Evolutionary conservation across 805 yeast species (phyloP).

Genomic region (Metschnikowia vanudenii): DNA sequence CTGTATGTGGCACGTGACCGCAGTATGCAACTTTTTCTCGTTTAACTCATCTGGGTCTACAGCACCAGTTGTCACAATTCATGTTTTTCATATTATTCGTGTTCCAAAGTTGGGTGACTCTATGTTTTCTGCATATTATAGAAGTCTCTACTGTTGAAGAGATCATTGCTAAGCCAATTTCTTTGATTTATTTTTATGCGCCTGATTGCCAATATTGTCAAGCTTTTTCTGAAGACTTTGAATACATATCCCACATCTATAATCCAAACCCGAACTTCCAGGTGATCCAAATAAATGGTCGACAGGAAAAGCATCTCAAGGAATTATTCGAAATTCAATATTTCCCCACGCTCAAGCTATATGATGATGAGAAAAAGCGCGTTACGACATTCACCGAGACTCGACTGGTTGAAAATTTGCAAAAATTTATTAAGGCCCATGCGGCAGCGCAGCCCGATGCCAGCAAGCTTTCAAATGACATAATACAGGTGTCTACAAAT

Average conservation of each 20-base stretch:
- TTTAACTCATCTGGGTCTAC: background rate
- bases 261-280: conserved; percentile 31
- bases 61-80: background rate
- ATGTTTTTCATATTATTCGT: background rate
- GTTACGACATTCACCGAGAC: conserved; percentile 36
- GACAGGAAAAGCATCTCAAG: conserved; percentile 31
- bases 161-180: conserved; percentile 17
- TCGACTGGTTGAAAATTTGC: conserved; percentile 15
- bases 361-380: conserved; percentile 41
- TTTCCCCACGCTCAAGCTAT: conserved; percentile 51
- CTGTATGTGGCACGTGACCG: background rate
- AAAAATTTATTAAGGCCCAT: conserved; percentile 11
- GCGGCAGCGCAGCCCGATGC: conserved; percentile 9
- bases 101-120: background rate
- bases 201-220: conserved; percentile 36
- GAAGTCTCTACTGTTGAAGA: conserved; percentile 11
- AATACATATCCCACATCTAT: conserved; percentile 43
- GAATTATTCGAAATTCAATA: conserved; percentile 39
- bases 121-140: conserved; percentile 7
- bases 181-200: conserved; percentile 49
- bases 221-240: conserved; percentile 33
- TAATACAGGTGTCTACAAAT: background rate
- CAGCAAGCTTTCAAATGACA: background rate
- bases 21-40: background rate
- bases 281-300: conserved; percentile 30